Evolutionary conservation across 805 yeast species (phyloP), one percentile per base, ranked within the genome.

Genomic region (Candida boidinii): DNA sequence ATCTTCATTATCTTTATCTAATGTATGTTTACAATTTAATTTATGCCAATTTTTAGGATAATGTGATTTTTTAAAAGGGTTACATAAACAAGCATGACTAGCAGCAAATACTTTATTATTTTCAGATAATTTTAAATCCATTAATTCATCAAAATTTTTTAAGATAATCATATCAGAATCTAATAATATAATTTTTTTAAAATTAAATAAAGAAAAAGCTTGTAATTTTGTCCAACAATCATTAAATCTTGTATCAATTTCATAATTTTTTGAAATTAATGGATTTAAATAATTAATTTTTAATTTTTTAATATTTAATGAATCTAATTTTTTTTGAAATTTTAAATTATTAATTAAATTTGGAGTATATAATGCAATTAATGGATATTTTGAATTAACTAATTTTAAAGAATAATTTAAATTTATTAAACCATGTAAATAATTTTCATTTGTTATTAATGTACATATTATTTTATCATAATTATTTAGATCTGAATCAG

Each of bases 141-240:
- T 68, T 27, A 75, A 51, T 43, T 73, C 80, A 49, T 75, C 81
- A 74, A 75, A 70, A 43, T 74, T 74, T 35, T 58, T 54, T 7
- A 69, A 35, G 2, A 74, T 74, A 19, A 73, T 54, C 80, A 76
- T 75, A 49, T 75, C 82, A 13, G 72, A 63, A 43, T 75, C 82
- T 35, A 75, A 54, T 41, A 66, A 76, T 17, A 71, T 68, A 10
- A 74, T 68, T 27, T 73, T 57, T n/a, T 71, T 65, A 39, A 63
- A 76, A 40, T 73, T 70, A 9, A 48, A 41, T 33, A 75, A 53
- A 17, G 64, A 57, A 46, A 75, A 75, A 8, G 76, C 69, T 52
- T 70, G 75, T 30, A 75, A 49, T 50, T 75, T 75, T 19, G 79
- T 62, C 79, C 79, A 75, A 41, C 79, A 72, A 46, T 74, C 79